These are phyloP conservation scores for Daldinia bambusicola DNA, from an alignment of 495 filamentous ascomycete species.

Conservation along the genomic window DNA sequence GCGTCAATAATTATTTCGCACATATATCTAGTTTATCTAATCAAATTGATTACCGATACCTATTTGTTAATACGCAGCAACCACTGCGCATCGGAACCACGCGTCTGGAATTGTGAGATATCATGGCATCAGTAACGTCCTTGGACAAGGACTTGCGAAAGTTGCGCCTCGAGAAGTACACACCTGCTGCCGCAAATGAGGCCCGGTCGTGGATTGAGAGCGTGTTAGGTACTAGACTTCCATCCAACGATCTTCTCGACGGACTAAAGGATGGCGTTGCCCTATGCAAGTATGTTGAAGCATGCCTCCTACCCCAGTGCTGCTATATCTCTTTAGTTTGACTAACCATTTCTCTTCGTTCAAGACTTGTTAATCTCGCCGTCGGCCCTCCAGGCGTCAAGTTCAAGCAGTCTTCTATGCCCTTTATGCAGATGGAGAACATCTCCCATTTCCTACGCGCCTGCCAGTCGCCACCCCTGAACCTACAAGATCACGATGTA, in stretches of 20 bases:
- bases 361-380: slow-evolving; percentile 84
- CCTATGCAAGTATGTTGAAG: slow-evolving; percentile 82
- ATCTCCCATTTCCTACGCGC: slow-evolving; percentile 95
- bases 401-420: slow-evolving; percentile 86
- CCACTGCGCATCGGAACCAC: not conserved
- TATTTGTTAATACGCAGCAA: not conserved
- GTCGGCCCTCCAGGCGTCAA: slow-evolving; percentile 79
- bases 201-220: slow-evolving; percentile 88
- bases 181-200: slow-evolving; percentile 88
- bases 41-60: slow-evolving; percentile 2
- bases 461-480: slow-evolving; percentile 83
- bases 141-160: slow-evolving; percentile 96
- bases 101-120: slow-evolving; percentile 8
- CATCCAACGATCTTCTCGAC: slow-evolving; percentile 80
- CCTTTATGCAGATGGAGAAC: slow-evolving; percentile 99
- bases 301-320: not conserved
- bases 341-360: not conserved
- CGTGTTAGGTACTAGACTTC: slow-evolving; percentile 76
- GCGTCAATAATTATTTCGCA: slow-evolving; percentile 15
- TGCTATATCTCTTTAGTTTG: not conserved
- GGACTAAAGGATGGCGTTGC: slow-evolving; percentile 87
- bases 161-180: slow-evolving; percentile 92
- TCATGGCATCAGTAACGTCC: slow-evolving; percentile 94
- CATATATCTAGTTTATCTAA: slow-evolving; percentile 19
- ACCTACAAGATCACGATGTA: slow-evolving; percentile 89